Percentiles rank a stretch among this genome's conserved stretches.
Conservation (phyloP, 257 asterid genomes). For the Solanum acaule region DNA sequence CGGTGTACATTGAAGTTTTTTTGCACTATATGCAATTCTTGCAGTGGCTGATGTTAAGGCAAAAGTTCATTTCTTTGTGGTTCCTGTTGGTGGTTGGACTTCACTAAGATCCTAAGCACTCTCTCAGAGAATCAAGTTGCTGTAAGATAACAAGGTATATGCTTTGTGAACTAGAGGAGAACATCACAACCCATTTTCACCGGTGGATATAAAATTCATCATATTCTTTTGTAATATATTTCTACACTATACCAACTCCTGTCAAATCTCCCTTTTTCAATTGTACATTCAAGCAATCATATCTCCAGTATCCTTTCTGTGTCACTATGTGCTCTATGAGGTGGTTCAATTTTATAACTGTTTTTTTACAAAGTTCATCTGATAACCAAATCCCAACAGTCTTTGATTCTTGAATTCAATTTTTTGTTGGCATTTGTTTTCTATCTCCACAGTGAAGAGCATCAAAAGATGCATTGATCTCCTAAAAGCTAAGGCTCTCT, state of each 20-base stretch:
- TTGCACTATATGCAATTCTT: not conserved
- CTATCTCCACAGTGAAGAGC: not conserved
- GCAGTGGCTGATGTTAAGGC: not conserved
- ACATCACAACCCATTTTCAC: not conserved
- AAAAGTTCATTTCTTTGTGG: not conserved
- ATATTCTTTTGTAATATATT: not conserved
- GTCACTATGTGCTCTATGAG: not conserved
- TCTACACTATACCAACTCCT: not conserved
- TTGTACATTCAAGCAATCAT: not conserved
- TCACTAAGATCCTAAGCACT: not conserved
- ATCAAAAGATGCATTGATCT: not conserved
- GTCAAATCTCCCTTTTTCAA: not conserved
- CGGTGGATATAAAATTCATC: not conserved
- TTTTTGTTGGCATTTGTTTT: not conserved
- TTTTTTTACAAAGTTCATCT: not conserved
- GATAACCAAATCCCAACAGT: not conserved
- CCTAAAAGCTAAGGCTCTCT: not conserved
- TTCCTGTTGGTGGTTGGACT: not conserved
- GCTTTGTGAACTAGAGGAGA: too few species aligned
- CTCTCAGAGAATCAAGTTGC: not conserved
- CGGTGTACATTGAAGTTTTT: slow-evolving; percentile 7
- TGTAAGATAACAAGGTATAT: not conserved
- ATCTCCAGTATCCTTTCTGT: not conserved
- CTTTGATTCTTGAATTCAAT: not conserved
- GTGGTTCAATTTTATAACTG: not conserved